Base-by-base conservation (phyloP, 805 yeast species). In the Kuraishia borneana region DNA sequence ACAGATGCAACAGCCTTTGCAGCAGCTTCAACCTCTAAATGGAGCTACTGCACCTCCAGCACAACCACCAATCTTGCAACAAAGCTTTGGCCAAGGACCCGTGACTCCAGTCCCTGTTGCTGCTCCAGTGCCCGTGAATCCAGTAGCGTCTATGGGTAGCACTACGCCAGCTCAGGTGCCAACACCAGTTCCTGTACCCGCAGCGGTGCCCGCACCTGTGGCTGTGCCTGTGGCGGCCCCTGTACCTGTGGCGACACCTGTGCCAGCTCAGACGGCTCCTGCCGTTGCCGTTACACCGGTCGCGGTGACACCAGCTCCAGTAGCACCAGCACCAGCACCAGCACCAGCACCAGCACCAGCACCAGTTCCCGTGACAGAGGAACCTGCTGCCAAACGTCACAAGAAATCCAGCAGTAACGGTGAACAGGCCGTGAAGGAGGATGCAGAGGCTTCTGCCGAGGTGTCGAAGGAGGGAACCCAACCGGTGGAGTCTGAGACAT, bases 1-100 rank as follows among this genome's bases (percentile, higher is more conserved):
- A 33, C 43, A 45, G 25, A 48, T 35, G 18, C 60, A 43, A 29
- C 48, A 38, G 30, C 47, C 43, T 18, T 44, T 42, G 17, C 50
- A 36, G 30, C 38, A 35, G 19, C 31, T 30, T 5, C 40, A 32
- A 19, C 32, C 32, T n/a, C 4, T 14, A 12, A 25, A n/a, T 23
- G 14, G n/a, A 16, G 18, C 32, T 18, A n/a, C 29, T 7, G 16
- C 27, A 6, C 27, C 6, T 8, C 21, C 31, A 5, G 22, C 31
- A 5, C 33, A 7, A 18, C 35, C 29, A 13, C 39, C 36, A 22
- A 19, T 18, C 14, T 32, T 9, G 13, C 25, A 14, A 19, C 30
- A 6, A 20, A 32, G 18, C 14, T 38, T 13, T 26, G 34, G 18
- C n/a, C 32, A 26, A 21, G 37, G 31, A 19, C 33, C 16, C 10